phyloP scores from a whole-genome alignment of 1,284 basidiomycete genomes.

The Trametes sp. region DNA sequence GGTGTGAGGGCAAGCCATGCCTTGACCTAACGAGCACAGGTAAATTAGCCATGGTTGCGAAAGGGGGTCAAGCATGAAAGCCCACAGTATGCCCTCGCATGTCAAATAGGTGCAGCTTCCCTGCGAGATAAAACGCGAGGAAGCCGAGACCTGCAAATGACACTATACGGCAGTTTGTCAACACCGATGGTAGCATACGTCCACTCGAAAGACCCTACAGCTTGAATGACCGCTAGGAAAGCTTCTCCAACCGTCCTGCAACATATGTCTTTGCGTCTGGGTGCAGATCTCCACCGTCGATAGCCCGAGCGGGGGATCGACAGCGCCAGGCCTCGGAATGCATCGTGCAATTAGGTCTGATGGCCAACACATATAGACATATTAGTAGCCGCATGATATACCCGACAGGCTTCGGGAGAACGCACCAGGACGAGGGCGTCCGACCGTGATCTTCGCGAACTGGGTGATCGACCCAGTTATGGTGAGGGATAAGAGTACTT shows the following conservation, averaged over 20 bases:
- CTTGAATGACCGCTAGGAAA: slow-evolving; percentile 96
- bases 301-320: slow-evolving; percentile 79
- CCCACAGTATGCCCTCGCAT: slow-evolving; percentile 78
- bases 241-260: slow-evolving; percentile 90
- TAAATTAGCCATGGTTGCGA: slow-evolving; percentile 1
- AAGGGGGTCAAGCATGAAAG: slow-evolving; percentile 14
- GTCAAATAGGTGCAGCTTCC: slow-evolving; percentile 94
- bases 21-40: slow-evolving; percentile 61
- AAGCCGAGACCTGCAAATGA: slow-evolving; percentile 95
- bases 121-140: slow-evolving; percentile 87
- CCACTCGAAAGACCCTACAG: slow-evolving; percentile 54
- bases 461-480: slow-evolving; percentile 87
- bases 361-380: neutral
- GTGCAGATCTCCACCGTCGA: slow-evolving; percentile 85
- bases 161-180: slow-evolving; percentile 52
- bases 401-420: neutral
- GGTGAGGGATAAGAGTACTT: slow-evolving; percentile 78
- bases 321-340: slow-evolving; percentile 70
- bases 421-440: slow-evolving; percentile 85
- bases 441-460: slow-evolving; percentile 87
- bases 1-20: slow-evolving; percentile 87
- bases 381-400: neutral
- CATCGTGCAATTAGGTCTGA: slow-evolving; percentile 86
- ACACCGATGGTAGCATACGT: neutral
- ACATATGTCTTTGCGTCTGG: slow-evolving; percentile 59